These are phyloP conservation scores for Globisporangium acanthophoron DNA, from an alignment of 352 stramenopile genomes.

Conservation along the genomic window DNA sequence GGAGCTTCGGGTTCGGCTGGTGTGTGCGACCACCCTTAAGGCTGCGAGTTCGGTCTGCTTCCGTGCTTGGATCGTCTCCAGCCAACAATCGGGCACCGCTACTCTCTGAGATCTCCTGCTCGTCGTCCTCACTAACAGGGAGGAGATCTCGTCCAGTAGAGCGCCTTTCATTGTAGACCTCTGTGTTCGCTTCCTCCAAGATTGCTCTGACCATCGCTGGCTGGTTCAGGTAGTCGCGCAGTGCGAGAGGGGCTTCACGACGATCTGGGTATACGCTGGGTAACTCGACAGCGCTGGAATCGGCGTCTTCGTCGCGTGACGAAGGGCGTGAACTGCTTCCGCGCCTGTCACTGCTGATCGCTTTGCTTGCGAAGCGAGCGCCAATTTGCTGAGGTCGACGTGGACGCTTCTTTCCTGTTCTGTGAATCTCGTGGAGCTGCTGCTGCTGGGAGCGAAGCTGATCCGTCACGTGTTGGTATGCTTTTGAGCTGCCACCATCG, in stretches of 20 bases:
- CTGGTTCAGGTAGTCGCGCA: conserved; percentile 41
- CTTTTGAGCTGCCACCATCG: not conserved
- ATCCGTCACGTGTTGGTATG: not conserved
- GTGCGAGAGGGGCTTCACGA: conserved; percentile 10
- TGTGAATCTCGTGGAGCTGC: not conserved
- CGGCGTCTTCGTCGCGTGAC: conserved; percentile 31
- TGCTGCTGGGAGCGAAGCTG: not conserved
- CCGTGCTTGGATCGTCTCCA: not conserved
- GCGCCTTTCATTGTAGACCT: not conserved
- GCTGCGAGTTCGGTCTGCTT: too few relatives aligned
- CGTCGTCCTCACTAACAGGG: not conserved
- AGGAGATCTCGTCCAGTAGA: too few relatives aligned
- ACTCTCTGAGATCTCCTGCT: not conserved
- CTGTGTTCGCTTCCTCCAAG: conserved; percentile 15
- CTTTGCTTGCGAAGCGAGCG: not conserved
- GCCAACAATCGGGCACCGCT: not conserved
- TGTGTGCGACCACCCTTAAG: not conserved
- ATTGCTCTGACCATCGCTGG: conserved; percentile 29
- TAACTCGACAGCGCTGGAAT: not conserved
- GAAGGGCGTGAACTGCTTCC: conserved; percentile 5
- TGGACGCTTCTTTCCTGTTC: not conserved
- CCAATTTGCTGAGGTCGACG: not conserved
- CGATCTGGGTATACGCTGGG: conserved; percentile 2
- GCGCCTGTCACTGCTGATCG: not conserved
- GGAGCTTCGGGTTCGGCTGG: conserved; percentile 7